Evolutionary conservation across 176 grass and related monocot species (phyloP).

Genomic region (Melocanna baccifera): DNA sequence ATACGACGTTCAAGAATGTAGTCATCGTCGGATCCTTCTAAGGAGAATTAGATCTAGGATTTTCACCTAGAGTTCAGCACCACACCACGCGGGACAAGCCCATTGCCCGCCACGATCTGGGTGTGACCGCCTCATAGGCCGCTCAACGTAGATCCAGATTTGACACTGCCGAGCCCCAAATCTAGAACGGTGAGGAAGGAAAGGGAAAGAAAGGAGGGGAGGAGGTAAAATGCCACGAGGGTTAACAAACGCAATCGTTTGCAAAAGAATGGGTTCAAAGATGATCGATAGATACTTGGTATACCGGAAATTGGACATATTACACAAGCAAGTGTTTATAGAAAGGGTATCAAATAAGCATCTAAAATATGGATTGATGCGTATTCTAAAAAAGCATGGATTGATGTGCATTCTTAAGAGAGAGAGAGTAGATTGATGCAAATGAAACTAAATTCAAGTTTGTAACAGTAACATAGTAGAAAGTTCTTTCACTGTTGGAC

Average conservation of each 20-base stretch:
- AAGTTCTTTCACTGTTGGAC: constrained; percentile 20
- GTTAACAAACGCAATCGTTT: not conserved
- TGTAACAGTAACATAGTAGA: not conserved
- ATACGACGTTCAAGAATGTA: no score
- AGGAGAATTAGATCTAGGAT: no score
- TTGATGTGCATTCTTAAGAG: not conserved
- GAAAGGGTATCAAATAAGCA: not conserved
- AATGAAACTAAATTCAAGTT: not conserved
- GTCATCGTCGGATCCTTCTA: no score
- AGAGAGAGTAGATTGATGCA: not conserved
- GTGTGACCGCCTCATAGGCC: no score
- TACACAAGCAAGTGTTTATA: constrained; percentile 15
- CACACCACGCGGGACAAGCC: no score
- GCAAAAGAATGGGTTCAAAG: constrained; percentile 9
- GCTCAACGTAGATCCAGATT: no score
- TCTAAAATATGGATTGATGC: not conserved
- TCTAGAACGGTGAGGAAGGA: no score
- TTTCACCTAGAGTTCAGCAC: no score
- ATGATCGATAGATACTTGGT: not conserved
- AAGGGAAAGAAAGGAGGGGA: no score
- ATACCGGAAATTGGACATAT: constrained; percentile 94
- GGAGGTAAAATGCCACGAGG: constrained; percentile 3
- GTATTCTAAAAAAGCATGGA: not conserved
- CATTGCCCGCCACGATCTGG: no score
- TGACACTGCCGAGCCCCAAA: no score